Conservation (phyloP, 148 eudicot genomes). For the Chenopodium quinoa region DNA sequence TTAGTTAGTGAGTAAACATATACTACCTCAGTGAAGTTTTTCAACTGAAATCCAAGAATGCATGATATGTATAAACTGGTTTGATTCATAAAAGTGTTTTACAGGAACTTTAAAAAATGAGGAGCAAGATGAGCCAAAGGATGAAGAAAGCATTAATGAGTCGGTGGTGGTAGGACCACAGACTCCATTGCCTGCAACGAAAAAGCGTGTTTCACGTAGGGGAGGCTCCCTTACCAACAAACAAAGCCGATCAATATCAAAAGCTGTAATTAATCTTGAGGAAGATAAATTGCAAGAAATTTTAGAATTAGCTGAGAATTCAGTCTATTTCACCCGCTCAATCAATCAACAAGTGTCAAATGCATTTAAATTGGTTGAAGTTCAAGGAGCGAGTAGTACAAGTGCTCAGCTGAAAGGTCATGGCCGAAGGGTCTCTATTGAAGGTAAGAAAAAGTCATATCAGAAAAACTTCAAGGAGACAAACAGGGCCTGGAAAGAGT, state of each 20-base stretch:
- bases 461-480: background rate
- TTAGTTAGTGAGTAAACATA: too few relatives aligned
- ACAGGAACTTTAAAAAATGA: slow-evolving; percentile 13
- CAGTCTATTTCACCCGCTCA: slow-evolving; percentile 24
- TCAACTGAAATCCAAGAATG: background rate
- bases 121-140: slow-evolving; percentile 3
- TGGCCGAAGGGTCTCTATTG: background rate
- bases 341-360: background rate
- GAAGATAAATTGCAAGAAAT: background rate
- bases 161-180: slow-evolving; percentile 5
- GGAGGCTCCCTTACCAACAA: background rate
- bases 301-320: background rate
- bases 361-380: background rate
- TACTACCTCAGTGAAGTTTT: background rate
- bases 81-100: background rate
- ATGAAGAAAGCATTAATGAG: background rate
- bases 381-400: background rate
- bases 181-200: slow-evolving; percentile 14
- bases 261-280: background rate
- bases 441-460: background rate
- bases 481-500: slow-evolving; percentile 7
- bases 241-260: background rate
- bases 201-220: background rate
- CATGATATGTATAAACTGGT: background rate
- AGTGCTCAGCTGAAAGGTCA: background rate